Conservation (phyloP, 2,329 filamentous ascomycete species). For the Pseudogymnoascus pannorum region DNA sequence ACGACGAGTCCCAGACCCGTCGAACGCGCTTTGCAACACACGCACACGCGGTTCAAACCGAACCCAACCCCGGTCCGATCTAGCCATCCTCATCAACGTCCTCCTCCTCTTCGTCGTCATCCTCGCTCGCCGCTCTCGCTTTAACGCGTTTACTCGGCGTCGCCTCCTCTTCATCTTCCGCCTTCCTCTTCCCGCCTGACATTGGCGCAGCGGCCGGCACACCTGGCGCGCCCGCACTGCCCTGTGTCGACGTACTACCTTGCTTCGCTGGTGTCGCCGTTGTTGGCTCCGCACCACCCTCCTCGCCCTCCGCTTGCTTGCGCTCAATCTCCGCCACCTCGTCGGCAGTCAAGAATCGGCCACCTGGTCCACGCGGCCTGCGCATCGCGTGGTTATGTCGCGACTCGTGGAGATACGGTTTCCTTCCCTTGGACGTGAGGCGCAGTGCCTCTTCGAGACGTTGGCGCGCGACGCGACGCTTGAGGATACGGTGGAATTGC, state of each 20-base stretch:
- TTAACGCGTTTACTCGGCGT: neutral
- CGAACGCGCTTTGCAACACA: neutral
- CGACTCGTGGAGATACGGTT: constrained; percentile 95
- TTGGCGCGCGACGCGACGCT: constrained; percentile 86
- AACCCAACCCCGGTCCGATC: neutral
- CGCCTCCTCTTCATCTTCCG: neutral
- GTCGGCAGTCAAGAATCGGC: constrained; percentile 91
- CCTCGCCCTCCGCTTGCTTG: constrained; percentile 37
- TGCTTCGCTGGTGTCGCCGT: constrained; percentile 23
- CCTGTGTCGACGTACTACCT: constrained; percentile 14
- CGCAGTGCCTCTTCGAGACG: constrained; percentile 88
- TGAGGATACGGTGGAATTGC: constrained; percentile 95
- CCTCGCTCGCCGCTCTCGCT: neutral
- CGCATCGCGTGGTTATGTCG: constrained; percentile 98
- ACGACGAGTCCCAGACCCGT: neutral
- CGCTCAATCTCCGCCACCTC: constrained; percentile 88
- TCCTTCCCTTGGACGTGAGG: constrained; percentile 88
- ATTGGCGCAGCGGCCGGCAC: neutral
- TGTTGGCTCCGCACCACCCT: constrained; percentile 31
- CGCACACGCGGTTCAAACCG: neutral
- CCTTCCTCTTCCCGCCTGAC: neutral
- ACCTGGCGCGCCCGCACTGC: neutral
- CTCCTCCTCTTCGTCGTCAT: neutral
- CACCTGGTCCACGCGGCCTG: constrained; percentile 83
- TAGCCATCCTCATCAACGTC: neutral